Conservation (phyloP, 2,329 filamentous ascomycete genomes). For the Echinosphaeria canescens region DNA sequence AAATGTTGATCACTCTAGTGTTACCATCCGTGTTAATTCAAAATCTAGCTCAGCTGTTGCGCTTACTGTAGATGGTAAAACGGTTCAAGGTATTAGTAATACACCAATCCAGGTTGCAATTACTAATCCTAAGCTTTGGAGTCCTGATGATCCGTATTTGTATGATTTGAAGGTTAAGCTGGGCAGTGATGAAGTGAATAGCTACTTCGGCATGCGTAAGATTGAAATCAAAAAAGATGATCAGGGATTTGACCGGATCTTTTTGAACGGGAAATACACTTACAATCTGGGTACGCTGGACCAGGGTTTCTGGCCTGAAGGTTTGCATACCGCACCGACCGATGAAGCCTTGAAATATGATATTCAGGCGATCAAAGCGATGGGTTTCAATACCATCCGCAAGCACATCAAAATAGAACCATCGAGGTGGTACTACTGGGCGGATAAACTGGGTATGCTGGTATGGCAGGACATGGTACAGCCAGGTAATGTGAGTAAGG, state of each 20-base stretch:
- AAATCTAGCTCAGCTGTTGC: constrained; percentile 12
- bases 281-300: constrained; percentile 50
- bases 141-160: constrained; percentile 35
- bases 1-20: constrained; percentile 26
- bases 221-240: constrained; percentile 29
- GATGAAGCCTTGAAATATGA: constrained; percentile 47
- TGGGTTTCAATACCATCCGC: constrained; percentile 49
- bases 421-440: constrained; percentile 44
- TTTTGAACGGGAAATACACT: constrained; percentile 44
- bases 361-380: constrained; percentile 35
- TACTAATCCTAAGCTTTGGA: constrained; percentile 34
- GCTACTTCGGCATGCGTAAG: constrained; percentile 50
- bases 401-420: constrained; percentile 54
- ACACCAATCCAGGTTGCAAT: constrained; percentile 31
- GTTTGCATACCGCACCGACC: constrained; percentile 41
- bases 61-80: constrained; percentile 14
- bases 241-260: constrained; percentile 35
- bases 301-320: constrained; percentile 53
- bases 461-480: constrained; percentile 52
- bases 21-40: constrained; percentile 26
- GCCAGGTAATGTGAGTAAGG: constrained; percentile 17
- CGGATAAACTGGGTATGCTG: constrained; percentile 41
- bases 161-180: constrained; percentile 39
- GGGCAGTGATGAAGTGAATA: constrained; percentile 28
- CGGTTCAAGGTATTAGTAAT: constrained; percentile 21